Percentiles rank a stretch among this genome's conserved stretches.
These are phyloP conservation scores for Metarhizium brunneum DNA, from an alignment of 2,329 filamentous ascomycete genomes.

Conservation along the genomic window DNA sequence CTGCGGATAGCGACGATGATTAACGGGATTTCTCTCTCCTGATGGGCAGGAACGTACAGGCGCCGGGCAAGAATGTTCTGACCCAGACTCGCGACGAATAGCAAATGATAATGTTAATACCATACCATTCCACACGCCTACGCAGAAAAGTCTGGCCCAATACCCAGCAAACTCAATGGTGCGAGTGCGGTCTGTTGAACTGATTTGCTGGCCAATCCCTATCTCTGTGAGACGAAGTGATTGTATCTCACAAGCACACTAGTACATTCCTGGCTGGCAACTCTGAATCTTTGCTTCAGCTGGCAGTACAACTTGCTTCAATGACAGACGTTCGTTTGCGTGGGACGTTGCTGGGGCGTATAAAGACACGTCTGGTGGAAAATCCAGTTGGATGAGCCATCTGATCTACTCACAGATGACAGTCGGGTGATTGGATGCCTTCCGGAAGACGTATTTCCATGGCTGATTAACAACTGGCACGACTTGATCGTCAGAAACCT, in stretches of 20 bases:
- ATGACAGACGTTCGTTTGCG: neutral
- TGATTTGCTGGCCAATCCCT: neutral
- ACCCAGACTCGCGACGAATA: no score
- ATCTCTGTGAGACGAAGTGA: neutral
- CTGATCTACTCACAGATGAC: neutral
- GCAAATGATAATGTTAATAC: no score
- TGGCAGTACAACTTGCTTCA: neutral
- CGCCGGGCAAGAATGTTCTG: no score
- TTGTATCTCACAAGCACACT: neutral
- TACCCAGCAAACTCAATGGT: no score
- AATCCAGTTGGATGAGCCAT: neutral
- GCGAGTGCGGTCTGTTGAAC: neutral
- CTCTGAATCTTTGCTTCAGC: neutral
- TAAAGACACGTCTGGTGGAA: neutral
- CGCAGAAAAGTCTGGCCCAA: no score
- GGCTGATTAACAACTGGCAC: neutral
- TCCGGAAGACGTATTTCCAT: neutral
- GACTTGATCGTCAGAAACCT: neutral
- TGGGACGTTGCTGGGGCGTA: neutral
- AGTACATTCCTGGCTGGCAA: neutral
- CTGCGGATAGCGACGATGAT: slow-evolving; percentile 25
- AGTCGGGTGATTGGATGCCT: neutral
- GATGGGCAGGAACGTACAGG: neutral
- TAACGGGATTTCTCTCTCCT: slow-evolving; percentile 15
- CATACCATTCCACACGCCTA: no score